Base-by-base conservation (phyloP, 2,329 filamentous ascomycete genomes). In the Lachnellula willkommii region DNA sequence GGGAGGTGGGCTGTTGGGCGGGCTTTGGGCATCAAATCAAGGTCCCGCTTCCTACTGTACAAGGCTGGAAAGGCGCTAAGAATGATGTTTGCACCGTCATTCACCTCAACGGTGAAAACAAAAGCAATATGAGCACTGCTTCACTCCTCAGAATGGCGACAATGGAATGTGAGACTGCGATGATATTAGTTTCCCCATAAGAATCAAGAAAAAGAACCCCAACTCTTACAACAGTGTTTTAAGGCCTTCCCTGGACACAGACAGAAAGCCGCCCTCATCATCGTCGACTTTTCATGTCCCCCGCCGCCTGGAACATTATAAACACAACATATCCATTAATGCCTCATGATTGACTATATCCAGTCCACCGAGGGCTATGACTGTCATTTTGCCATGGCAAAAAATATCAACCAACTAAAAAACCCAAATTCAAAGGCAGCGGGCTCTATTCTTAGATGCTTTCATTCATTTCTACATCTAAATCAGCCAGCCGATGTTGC, bases 41-140 rank as follows among this genome's bases (percentile, higher is more conserved):
- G 32, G 47, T 32, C 35, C 47, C 47, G 15, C 20, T n/a, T 14
- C 26, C 35, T 32, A n/a, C n/a, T n/a, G n/a, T n/a, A 36, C 47
- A 28, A 49, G 47, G 32, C 47, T 49, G 47, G 22, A 49, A 11
- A 4, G 49, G 22, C 49, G 49, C 49, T 52, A 52, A 45, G 24
- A 40, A 43, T 6, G 12, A 22, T 20, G 49, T 9, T 14, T 14
- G 49, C 5, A n/a, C 28, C 28, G 9, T 32, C 28, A 9, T 11
- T 3, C 8, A 32, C 3, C 9, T 32, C 9, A 1, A 32, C 22
- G 9, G 28, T 32, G 28, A 32, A 12, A 11, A 32, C 28, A 32
- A 12, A 28, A 22, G n/a, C 28, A 22, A 24, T n/a, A 26, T 47
- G 22, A 17, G 7, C 22, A 20, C 22, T 28, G 14, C 14, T 17